phyloP scores from a whole-genome alignment of 805 yeast species.

The Blastobotrys terrestris region DNA sequence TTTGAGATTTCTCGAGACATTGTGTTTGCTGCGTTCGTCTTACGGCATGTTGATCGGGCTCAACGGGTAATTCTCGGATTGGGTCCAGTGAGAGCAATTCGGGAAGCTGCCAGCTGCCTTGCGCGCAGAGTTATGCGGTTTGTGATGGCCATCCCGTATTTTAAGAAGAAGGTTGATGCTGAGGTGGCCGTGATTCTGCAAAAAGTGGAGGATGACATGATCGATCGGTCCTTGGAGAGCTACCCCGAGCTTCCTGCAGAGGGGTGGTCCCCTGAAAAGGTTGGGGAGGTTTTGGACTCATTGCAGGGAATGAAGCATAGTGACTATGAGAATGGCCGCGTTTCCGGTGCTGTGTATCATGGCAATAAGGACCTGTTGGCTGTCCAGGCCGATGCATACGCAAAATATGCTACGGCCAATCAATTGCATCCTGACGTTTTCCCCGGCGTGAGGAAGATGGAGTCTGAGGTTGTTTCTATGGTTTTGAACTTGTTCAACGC shows the following conservation, averaged over 20 bases:
- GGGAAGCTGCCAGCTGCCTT: slow-evolving; percentile 1
- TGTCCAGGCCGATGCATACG: slow-evolving; percentile 72
- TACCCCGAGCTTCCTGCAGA: slow-evolving; percentile 44
- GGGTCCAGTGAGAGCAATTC: slow-evolving; percentile 16
- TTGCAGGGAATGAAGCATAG: slow-evolving; percentile 46
- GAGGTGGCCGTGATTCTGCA: slow-evolving; percentile 48
- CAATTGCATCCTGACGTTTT: slow-evolving; percentile 96
- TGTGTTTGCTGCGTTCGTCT: slow-evolving; percentile 8
- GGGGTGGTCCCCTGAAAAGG: slow-evolving; percentile 47
- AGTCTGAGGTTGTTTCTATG: slow-evolving; percentile 91
- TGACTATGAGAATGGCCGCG: slow-evolving; percentile 78
- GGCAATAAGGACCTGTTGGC: slow-evolving; percentile 77
- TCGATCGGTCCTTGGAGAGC: slow-evolving; percentile 38
- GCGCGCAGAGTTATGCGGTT: slow-evolving; percentile 17
- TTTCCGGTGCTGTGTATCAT: slow-evolving; percentile 95
- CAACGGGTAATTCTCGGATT: slow-evolving; percentile 18
- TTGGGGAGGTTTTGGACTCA: slow-evolving; percentile 46
- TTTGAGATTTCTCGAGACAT: slow-evolving; percentile 4
- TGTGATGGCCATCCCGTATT: slow-evolving; percentile 41
- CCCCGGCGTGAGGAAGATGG: slow-evolving; percentile 96
- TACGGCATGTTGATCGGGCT: slow-evolving; percentile 7
- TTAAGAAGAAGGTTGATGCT: slow-evolving; percentile 50
- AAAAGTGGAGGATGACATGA: slow-evolving; percentile 50
- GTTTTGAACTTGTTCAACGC: slow-evolving; percentile 75
- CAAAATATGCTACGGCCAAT: slow-evolving; percentile 77